These are phyloP conservation scores for Tilletia indica DNA, from an alignment of 1,284 basidiomycete genomes.

Conservation along the genomic window DNA sequence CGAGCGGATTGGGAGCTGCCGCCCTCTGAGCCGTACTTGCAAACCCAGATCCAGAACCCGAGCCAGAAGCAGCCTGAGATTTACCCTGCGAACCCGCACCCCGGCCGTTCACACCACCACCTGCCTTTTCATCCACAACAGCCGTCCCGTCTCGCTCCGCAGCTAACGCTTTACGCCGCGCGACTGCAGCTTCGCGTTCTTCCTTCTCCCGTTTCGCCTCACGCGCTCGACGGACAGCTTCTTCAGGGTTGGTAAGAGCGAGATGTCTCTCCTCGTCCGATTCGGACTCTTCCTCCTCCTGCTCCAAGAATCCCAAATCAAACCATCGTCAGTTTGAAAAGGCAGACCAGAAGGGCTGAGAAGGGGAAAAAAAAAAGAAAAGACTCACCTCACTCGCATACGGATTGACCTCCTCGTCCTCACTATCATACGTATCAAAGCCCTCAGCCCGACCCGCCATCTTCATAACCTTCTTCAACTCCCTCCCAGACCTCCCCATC, in stretches of 20 bases:
- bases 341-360: no score
- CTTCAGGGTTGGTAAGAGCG: slow-evolving; percentile 53
- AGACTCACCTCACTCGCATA: slow-evolving; percentile 42
- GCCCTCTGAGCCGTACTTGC: no score
- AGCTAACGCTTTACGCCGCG: background rate
- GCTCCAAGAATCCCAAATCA: background rate
- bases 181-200: slow-evolving; percentile 21
- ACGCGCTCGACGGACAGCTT: slow-evolving; percentile 50
- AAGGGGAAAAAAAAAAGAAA: background rate
- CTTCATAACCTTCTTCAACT: slow-evolving; percentile 56
- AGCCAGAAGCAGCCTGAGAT: no score
- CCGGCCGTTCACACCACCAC: no score
- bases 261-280: slow-evolving; percentile 49
- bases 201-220: slow-evolving; percentile 33
- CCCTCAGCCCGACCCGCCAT: slow-evolving; percentile 50
- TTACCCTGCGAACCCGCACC: no score
- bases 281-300: slow-evolving; percentile 15
- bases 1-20: background rate
- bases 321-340: background rate
- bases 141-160: slow-evolving; percentile 8
- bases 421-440: slow-evolving; percentile 51
- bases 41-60: no score
- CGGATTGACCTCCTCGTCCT: slow-evolving; percentile 52
- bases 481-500: slow-evolving; percentile 50
- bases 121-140: no score